These are phyloP conservation scores for Escovopsis sp. DNA, from an alignment of 2,329 filamentous ascomycete genomes.

Conservation along the genomic window DNA sequence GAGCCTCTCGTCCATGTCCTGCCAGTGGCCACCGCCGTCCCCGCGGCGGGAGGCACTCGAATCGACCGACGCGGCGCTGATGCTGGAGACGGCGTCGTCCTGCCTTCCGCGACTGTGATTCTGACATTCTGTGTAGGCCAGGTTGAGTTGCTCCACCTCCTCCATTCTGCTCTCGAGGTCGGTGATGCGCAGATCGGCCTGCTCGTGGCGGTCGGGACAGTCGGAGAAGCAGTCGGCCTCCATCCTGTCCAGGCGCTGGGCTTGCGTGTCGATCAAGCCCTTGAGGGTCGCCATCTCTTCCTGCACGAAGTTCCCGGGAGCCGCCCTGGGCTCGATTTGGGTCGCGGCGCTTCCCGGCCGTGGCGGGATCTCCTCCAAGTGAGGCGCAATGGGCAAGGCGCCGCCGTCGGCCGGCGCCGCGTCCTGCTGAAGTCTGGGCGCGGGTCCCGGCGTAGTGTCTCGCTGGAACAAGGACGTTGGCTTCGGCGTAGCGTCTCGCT, in stretches of 20 bases:
- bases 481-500: no score
- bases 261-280: constrained; percentile 42
- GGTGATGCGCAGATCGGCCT: constrained; percentile 48
- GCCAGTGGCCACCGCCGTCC: constrained; percentile 24
- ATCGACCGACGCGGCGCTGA: constrained; percentile 31
- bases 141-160: constrained; percentile 39
- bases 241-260: constrained; percentile 48
- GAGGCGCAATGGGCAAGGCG: constrained; percentile 12
- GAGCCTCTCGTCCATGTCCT: constrained; percentile 35
- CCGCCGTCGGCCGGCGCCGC: constrained; percentile 14
- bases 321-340: constrained; percentile 13
- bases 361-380: constrained; percentile 6
- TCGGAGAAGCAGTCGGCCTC: constrained; percentile 60
- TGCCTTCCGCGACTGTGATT: constrained; percentile 20
- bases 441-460: no score
- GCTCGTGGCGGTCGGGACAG: constrained; percentile 51
- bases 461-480: no score
- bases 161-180: constrained; percentile 52
- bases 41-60: constrained; percentile 24
- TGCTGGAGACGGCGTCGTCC: constrained; percentile 25
- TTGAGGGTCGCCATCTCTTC: constrained; percentile 30
- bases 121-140: constrained; percentile 28
- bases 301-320: constrained; percentile 12
- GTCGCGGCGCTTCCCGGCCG: constrained; percentile 11
- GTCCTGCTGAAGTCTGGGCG: no score